These are phyloP conservation scores for Beta corolliflora DNA, from an alignment of 179 eudicot genomes.

Conservation along the genomic window DNA sequence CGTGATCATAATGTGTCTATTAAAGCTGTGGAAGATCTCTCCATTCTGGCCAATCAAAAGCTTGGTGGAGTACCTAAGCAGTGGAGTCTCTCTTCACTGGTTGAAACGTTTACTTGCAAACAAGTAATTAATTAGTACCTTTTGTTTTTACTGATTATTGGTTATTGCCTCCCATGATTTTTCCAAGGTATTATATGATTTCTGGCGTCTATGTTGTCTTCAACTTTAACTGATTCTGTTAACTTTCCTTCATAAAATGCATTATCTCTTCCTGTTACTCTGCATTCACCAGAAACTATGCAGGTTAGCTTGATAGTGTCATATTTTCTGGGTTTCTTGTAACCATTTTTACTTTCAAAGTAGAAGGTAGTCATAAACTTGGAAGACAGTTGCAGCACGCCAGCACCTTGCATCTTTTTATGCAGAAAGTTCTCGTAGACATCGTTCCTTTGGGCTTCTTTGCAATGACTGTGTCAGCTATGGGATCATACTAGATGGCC, in stretches of 20 bases:
- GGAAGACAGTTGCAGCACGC: too few species aligned
- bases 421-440: too few species aligned
- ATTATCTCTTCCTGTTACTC: not conserved
- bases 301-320: not conserved
- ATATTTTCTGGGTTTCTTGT: too few species aligned
- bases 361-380: too few species aligned
- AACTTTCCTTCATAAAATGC: not conserved
- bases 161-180: slow-evolving; percentile 5
- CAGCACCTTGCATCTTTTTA: too few species aligned
- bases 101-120: slow-evolving; percentile 68
- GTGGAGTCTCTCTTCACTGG: slow-evolving; percentile 68
- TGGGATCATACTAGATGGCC: too few species aligned
- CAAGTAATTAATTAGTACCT: slow-evolving; percentile 46
- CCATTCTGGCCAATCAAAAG: slow-evolving; percentile 68
- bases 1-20: slow-evolving; percentile 66
- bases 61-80: slow-evolving; percentile 54
- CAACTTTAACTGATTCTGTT: not conserved
- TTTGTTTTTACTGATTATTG: slow-evolving; percentile 10
- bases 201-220: not conserved
- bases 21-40: slow-evolving; percentile 61
- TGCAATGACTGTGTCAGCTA: too few species aligned
- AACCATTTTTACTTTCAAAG: too few species aligned
- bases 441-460: too few species aligned
- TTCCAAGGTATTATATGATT: not conserved
- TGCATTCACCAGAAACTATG: not conserved